Conservation (phyloP, 768 basidiomycete species). For the Rhodocollybia butyracea region DNA sequence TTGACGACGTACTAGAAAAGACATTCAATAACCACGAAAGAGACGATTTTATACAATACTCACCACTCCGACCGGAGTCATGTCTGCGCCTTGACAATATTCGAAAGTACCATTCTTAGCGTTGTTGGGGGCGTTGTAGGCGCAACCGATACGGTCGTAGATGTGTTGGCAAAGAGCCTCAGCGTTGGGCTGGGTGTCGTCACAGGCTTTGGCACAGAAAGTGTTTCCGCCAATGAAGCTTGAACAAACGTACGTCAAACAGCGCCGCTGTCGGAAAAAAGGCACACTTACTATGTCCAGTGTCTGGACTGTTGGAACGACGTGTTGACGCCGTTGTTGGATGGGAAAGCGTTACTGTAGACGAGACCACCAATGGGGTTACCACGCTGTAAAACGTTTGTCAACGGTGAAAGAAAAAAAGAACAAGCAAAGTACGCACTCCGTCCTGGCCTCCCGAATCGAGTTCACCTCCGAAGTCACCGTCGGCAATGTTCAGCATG, state of each 20-base stretch:
- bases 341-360: constrained; percentile 43
- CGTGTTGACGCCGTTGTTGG: constrained; percentile 30
- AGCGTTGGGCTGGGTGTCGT: constrained; percentile 38
- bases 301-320: constrained; percentile 41
- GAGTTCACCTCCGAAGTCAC: constrained; percentile 67
- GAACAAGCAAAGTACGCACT: constrained; percentile 23
- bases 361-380: constrained; percentile 56
- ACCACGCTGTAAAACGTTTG: constrained; percentile 36
- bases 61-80: constrained; percentile 43
- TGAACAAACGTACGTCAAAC: neutral
- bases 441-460: constrained; percentile 64
- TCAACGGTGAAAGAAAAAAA: neutral
- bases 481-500: constrained; percentile 40
- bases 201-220: constrained; percentile 58
- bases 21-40: too few relatives aligned
- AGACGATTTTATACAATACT: too few relatives aligned
- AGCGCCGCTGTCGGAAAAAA: neutral
- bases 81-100: constrained; percentile 47
- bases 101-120: constrained; percentile 44
- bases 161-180: constrained; percentile 30
- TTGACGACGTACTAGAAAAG: constrained; percentile 37
- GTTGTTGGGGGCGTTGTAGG: constrained; percentile 50
- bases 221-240: constrained; percentile 50
- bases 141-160: constrained; percentile 54
- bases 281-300: constrained; percentile 42